These are phyloP conservation scores for Chenopodium berlandieri DNA, from an alignment of 148 eudicot species.

Conservation along the genomic window DNA sequence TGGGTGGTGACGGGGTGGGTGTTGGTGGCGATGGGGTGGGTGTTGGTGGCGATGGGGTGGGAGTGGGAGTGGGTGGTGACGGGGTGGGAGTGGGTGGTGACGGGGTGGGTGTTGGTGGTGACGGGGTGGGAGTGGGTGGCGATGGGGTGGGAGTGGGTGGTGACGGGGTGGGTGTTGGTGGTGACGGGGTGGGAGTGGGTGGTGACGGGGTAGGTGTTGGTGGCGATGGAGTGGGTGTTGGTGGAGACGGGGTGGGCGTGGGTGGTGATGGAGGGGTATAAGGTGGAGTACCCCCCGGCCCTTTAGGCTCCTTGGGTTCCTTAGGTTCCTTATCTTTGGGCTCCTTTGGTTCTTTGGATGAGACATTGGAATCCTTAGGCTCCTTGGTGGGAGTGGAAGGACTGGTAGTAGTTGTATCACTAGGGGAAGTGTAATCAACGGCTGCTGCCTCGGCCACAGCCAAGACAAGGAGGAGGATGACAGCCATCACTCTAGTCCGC, in stretches of 20 bases:
- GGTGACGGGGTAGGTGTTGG: not conserved
- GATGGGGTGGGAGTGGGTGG: not conserved
- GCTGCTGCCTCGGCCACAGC: not conserved
- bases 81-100: not conserved
- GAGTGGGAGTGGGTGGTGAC: not conserved
- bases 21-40: not conserved
- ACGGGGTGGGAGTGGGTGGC: not conserved
- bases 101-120: not conserved
- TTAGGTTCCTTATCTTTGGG: not conserved
- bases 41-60: not conserved
- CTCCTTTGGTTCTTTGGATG: not conserved
- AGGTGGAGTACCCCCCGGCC: not conserved
- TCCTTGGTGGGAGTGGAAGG: no score
- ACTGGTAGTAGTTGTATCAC: not conserved
- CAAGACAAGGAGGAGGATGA: conserved; percentile 8
- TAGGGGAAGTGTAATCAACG: not conserved
- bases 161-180: not conserved
- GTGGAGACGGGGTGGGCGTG: not conserved
- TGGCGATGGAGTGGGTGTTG: not conserved
- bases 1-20: no score
- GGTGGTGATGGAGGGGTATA: not conserved
- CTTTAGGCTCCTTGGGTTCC: not conserved
- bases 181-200: not conserved
- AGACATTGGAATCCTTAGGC: not conserved
- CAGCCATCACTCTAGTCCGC: not conserved